Percentiles rank a stretch among this genome's conserved stretches.
These are phyloP conservation scores for Miamiensis avidus DNA, from an alignment of 169 alveolate genomes.

Conservation along the genomic window DNA sequence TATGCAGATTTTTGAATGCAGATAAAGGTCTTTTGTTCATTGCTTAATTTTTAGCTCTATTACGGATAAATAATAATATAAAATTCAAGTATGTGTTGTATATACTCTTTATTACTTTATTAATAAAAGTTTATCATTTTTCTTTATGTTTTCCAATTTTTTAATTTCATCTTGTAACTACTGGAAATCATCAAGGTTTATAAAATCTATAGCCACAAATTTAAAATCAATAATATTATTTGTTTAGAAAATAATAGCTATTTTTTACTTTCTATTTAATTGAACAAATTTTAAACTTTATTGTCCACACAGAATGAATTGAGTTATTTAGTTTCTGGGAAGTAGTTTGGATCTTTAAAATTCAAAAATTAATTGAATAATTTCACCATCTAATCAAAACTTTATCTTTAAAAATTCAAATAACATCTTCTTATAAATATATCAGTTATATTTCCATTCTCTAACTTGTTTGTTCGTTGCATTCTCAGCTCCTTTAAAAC, in stretches of 20 bases:
- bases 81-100: background rate
- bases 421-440: constrained; percentile 24
- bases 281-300: constrained; percentile 4
- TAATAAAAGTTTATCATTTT: constrained; percentile 2
- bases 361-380: constrained; percentile 5
- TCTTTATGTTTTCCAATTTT: background rate
- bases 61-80: background rate
- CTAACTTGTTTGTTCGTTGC: constrained; percentile 2
- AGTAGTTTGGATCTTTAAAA: constrained; percentile 1
- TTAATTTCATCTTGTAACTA: background rate
- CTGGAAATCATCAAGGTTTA: background rate
- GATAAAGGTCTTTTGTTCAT: constrained; percentile 7
- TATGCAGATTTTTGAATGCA: constrained; percentile 17
- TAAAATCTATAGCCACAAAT: constrained; percentile 9
- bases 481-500: constrained; percentile 17
- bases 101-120: background rate
- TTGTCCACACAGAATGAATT: constrained; percentile 10
- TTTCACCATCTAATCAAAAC: constrained; percentile 25
- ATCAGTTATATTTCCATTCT: constrained; percentile 21
- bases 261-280: constrained; percentile 16
- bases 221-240: too few relatives aligned
- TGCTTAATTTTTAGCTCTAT: constrained; percentile 20
- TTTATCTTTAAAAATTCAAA: constrained; percentile 12
- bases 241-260: too few relatives aligned
- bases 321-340: background rate